These are phyloP conservation scores for Suillus placidus DNA, from an alignment of 768 basidiomycete genomes.

Conservation along the genomic window DNA sequence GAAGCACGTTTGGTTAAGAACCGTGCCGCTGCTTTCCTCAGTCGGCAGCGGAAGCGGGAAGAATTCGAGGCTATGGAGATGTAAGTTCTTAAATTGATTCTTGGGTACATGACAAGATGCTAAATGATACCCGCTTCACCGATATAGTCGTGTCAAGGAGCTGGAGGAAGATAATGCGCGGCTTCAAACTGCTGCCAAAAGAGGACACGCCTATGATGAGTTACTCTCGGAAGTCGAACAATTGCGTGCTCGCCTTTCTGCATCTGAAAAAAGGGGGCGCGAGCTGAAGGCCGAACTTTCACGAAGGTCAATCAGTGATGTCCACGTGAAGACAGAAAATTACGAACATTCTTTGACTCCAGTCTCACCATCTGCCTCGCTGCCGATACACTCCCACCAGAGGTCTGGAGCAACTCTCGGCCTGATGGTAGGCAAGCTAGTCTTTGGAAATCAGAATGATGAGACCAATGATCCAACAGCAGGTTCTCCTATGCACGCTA, in stretches of 20 bases:
- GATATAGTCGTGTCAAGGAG: constrained; percentile 74
- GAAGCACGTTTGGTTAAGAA: constrained; percentile 93
- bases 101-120: not conserved
- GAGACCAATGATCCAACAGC: constrained; percentile 30
- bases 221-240: constrained; percentile 65
- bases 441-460: constrained; percentile 13
- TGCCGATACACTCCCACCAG: constrained; percentile 44
- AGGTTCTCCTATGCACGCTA: constrained; percentile 79
- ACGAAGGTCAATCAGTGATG: constrained; percentile 36
- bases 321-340: constrained; percentile 60
- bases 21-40: constrained; percentile 89
- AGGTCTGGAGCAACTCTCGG: constrained; percentile 68
- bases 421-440: constrained; percentile 59
- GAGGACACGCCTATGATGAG: constrained; percentile 39
- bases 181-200: constrained; percentile 62
- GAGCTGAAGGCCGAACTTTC: constrained; percentile 66
- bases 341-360: constrained; percentile 53
- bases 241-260: constrained; percentile 65
- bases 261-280: constrained; percentile 66
- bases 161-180: constrained; percentile 84
- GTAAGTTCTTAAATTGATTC: constrained; percentile 51
- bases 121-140: constrained; percentile 20
- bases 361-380: constrained; percentile 42
- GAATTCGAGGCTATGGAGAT: constrained; percentile 91
- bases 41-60: constrained; percentile 88